These are phyloP conservation scores for Trichoderma erinaceum DNA, from an alignment of 495 filamentous ascomycete species.

Conservation along the genomic window DNA sequence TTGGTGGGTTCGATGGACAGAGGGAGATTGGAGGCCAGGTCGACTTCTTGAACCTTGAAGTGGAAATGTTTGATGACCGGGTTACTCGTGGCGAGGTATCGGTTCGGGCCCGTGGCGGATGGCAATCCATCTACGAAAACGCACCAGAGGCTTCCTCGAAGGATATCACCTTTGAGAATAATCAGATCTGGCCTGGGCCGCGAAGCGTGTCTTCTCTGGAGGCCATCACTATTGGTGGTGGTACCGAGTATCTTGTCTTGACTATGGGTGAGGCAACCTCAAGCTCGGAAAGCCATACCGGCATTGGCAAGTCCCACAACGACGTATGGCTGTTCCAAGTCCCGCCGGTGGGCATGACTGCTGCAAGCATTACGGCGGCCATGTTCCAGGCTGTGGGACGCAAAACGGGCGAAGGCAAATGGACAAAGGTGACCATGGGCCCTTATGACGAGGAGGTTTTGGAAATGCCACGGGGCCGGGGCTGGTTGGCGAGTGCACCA, in stretches of 20 bases:
- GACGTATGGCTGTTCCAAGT: conserved; percentile 75
- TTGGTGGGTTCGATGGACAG: conserved; percentile 66
- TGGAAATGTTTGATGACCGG: conserved; percentile 44
- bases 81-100: conserved; percentile 33
- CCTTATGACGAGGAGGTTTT: conserved; percentile 43
- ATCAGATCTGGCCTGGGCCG: conserved; percentile 36
- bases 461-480: conserved; percentile 37
- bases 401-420: conserved; percentile 45
- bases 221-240: conserved; percentile 44
- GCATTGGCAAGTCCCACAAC: conserved; percentile 59
- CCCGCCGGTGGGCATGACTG: conserved; percentile 41
- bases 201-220: conserved; percentile 42
- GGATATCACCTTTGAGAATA: conserved; percentile 23
- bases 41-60: conserved; percentile 51
- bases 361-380: conserved; percentile 48
- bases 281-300: conserved; percentile 55
- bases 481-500: conserved; percentile 42
- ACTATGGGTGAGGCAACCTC: conserved; percentile 63
- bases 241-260: conserved; percentile 55
- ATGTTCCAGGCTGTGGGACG: conserved; percentile 47
- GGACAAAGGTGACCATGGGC: conserved; percentile 39
- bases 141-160: conserved; percentile 17
- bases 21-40: conserved; percentile 58
- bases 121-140: conserved; percentile 32
- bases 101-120: conserved; percentile 30